These are phyloP conservation scores for Artemisia princeps DNA, from an alignment of 140 eudicot genomes.

Conservation along the genomic window DNA sequence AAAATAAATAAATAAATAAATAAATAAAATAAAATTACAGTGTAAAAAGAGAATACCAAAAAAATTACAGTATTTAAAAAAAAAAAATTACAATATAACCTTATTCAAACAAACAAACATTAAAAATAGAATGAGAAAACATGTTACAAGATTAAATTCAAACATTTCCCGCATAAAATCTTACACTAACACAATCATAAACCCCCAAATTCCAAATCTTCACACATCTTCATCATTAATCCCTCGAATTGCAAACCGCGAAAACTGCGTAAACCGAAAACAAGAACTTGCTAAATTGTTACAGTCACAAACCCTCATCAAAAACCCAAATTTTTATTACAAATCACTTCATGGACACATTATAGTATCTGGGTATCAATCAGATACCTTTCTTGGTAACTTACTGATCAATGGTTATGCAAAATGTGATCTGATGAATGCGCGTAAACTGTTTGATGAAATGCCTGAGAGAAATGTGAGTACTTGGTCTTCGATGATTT, in stretches of 20 bases:
- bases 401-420: slow-evolving; percentile 39
- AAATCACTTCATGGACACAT: slow-evolving; percentile 42
- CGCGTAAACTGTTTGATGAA: slow-evolving; percentile 52
- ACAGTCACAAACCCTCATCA: slow-evolving; percentile 16
- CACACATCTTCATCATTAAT: slow-evolving; percentile 4
- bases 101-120: no score
- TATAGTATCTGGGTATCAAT: slow-evolving; percentile 39
- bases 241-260: not conserved
- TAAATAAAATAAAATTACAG: no score
- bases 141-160: slow-evolving; percentile 13
- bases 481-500: slow-evolving; percentile 66
- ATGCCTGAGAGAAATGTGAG: slow-evolving; percentile 55
- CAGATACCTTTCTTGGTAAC: slow-evolving; percentile 48
- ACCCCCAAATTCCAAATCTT: not conserved
- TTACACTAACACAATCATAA: not conserved
- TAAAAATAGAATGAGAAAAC: slow-evolving; percentile 1
- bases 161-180: slow-evolving; percentile 8
- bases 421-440: slow-evolving; percentile 31
- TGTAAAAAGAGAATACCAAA: no score
- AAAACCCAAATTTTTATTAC: slow-evolving; percentile 26
- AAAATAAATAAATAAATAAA: no score
- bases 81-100: no score
- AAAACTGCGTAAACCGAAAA: slow-evolving; percentile 19
- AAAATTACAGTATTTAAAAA: no score
- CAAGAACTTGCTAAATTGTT: slow-evolving; percentile 28